phyloP scores from a whole-genome alignment of 2,329 filamentous ascomycete species.

The Diaporthe longicolla region DNA sequence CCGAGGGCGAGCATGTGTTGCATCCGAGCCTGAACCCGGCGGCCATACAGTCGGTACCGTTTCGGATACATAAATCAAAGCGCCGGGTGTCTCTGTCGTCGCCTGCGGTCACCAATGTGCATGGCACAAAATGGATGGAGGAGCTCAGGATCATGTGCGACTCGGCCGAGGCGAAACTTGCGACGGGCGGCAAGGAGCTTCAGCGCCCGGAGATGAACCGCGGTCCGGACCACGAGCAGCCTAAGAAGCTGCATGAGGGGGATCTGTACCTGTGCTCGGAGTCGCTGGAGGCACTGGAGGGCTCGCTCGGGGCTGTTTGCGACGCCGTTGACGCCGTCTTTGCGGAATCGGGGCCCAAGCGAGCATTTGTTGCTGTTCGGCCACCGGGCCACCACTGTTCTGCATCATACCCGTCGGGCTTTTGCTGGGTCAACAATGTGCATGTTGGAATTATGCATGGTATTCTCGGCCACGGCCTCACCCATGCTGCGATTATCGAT shows the following conservation, averaged over 20 bases:
- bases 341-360: constrained; percentile 69
- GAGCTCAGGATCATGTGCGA: constrained; percentile 90
- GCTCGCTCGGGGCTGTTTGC: constrained; percentile 91
- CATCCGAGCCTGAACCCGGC: constrained; percentile 72
- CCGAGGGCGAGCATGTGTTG: constrained; percentile 77
- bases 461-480: constrained; percentile 85
- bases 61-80: constrained; percentile 86
- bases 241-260: constrained; percentile 81
- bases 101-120: constrained; percentile 87
- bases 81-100: constrained; percentile 80
- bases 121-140: constrained; percentile 93
- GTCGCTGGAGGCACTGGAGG: constrained; percentile 89
- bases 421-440: constrained; percentile 99
- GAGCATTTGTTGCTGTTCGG: constrained; percentile 92
- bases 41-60: constrained; percentile 75
- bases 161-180: constrained; percentile 82
- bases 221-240: constrained; percentile 58
- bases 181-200: constrained; percentile 83
- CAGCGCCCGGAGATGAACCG: constrained; percentile 75
- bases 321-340: constrained; percentile 94
- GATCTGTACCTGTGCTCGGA: constrained; percentile 93
- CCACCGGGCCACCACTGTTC: constrained; percentile 98
- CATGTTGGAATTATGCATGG: constrained; percentile 96
- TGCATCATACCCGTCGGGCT: constrained; percentile 88
- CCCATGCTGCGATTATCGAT: constrained; percentile 93